Evolutionary conservation across 148 eudicot species (phyloP).

Genomic region (Dysphania ambrosioides): DNA sequence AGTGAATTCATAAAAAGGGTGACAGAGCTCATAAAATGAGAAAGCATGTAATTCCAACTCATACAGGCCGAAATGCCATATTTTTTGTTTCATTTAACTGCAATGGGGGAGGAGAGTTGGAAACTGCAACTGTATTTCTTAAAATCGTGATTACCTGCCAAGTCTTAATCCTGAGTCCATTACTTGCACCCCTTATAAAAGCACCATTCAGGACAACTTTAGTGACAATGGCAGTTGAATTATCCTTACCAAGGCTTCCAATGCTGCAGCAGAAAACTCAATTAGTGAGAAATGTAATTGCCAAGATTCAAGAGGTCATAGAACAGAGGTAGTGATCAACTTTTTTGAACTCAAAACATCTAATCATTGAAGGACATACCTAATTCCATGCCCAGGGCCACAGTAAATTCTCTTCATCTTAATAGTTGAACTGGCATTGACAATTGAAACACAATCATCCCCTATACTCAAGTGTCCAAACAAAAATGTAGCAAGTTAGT

Average conservation of each 20-base stretch:
- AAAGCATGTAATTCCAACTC: slow-evolving; percentile 6
- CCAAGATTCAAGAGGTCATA: neutral
- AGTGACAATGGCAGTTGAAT: slow-evolving; percentile 68
- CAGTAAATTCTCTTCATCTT: slow-evolving; percentile 92
- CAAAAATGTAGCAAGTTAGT: slow-evolving; percentile 1
- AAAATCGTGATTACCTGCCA: slow-evolving; percentile 67
- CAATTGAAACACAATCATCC: slow-evolving; percentile 93
- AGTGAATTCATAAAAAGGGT: neutral
- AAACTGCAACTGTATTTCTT: neutral
- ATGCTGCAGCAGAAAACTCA: slow-evolving; percentile 48
- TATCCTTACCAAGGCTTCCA: slow-evolving; percentile 91
- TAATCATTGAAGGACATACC: slow-evolving; percentile 35
- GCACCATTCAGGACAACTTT: slow-evolving; percentile 68
- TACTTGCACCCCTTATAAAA: slow-evolving; percentile 60
- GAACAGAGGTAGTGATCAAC: slow-evolving; percentile 1
- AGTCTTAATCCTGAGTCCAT: slow-evolving; percentile 89
- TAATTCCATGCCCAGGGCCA: slow-evolving; percentile 96
- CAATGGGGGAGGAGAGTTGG: neutral
- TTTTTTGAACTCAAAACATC: neutral
- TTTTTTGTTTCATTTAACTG: too few species aligned
- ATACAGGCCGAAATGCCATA: neutral
- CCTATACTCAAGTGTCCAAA: slow-evolving; percentile 40
- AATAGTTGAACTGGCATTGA: slow-evolving; percentile 75
- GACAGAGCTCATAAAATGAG: neutral
- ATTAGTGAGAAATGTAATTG: neutral